Base-by-base conservation (phyloP, 148 eudicot genomes). In the Camellia lanceoleosa region DNA sequence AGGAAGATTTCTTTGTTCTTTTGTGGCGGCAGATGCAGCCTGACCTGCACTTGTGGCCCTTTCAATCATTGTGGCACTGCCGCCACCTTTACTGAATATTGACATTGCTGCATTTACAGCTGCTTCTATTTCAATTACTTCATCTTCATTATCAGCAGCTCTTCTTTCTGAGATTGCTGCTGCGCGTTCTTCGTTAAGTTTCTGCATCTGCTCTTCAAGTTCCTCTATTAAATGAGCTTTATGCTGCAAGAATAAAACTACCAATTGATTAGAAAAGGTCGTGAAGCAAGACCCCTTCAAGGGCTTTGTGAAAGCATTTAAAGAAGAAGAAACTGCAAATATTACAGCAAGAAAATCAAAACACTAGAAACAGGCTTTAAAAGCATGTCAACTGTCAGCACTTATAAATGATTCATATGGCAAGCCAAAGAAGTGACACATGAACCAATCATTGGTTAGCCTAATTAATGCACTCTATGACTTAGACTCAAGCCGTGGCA, bases 171-270 rank as follows among this genome's bases (percentile, higher is more conserved):
- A 76, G 55, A 85, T 82, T 73, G 91, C 86, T 71, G 86, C 82
- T 76, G 99, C 97, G 82, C 92, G 98, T 80, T 96, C 84, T 85
- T 92, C 87, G 71, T 91, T 92, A 74, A 93, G 99, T 82, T 94
- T 83, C 81, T 96, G 98, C 92, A 93, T 92, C 81, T 89, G 94
- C 68, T 87, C 91, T 86, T 96, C 99, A 76, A 96, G 98, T 82
- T 96, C 99, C 87, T 96, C 99, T 5, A 96, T 90, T 75, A 85
- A 96, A 85, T 97, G 97, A 81, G 92, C 98, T 87, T 94, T 93
- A 88, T 93, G 84, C 99, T 96, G 90, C 77, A 81, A 87, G 60
- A 68, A 55, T 30, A 13, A 18, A 82, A 58, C n/a, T 51, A 81
- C 55, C 68, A 49, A 60, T 69, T 56, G 43, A 78, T 64, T 16